Evolutionary conservation across 805 yeast species (phyloP), one percentile per base, ranked within the genome.

Genomic region (Barnettozyma populi): DNA sequence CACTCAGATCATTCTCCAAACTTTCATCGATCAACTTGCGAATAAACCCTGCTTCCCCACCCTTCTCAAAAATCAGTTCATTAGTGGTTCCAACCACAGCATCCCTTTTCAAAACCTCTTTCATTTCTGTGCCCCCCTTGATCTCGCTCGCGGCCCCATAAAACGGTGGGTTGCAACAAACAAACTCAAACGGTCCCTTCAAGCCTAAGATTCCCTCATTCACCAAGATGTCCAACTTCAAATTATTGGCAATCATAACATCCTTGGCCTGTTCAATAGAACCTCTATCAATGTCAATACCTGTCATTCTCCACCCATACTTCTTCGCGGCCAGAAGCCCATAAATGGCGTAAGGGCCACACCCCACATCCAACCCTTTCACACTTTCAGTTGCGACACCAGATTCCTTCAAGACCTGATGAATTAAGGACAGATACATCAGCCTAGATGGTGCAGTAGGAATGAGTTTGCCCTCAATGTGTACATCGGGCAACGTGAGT

Each of bases 131-230:
- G 14, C 59, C 57, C 3, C 41, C 35, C 5, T 49, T 44, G 55
- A 73, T 50, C 39, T 74, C 79, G 1, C 56, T 60, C 0, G 23
- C 10, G 0, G 73, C 65, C 2, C 53, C 46, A 54, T 75, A 77
- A 52, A 77, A 77, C 2, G 82, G 82, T 3, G 82, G 82, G 53
- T 77, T 77, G 55, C 82, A 76, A 57, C 78, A 65, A 6, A 69
- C 62, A 48, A 75, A 68, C 29, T 48, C 50, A 21, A 52, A 51
- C 2, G 36, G 23, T 2, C 34, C 44, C 20, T 46, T 46, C 16
- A 60, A 37, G 1, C 41, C 47, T 14, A 40, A 9, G 8, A 47
- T 11, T 0, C 57, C 59, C 42, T 55, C 59, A 11, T 42, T 48
- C 10, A 51, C 19, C 0, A 48, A 32, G 3, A 57, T 49, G 5